phyloP scores from a whole-genome alignment of 2,329 filamentous ascomycete genomes.

The Dothidotthia symphoricarpi region DNA sequence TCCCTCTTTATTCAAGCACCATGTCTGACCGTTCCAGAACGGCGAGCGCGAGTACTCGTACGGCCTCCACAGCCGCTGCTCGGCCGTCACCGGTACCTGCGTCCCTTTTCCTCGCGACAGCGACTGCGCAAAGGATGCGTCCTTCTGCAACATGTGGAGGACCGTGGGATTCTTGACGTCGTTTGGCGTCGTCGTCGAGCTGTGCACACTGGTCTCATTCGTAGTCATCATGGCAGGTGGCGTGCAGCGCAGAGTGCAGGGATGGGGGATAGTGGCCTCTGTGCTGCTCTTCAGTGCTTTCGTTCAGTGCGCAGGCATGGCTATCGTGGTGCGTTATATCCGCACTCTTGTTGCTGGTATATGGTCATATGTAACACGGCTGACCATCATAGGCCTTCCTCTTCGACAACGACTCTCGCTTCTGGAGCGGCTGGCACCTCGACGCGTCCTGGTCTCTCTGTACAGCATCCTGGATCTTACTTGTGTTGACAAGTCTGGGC shows the following conservation, averaged over 20 bases:
- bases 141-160: constrained; percentile 91
- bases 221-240: constrained; percentile 74
- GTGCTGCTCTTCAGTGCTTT: constrained; percentile 65
- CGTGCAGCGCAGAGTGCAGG: constrained; percentile 73
- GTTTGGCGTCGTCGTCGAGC: constrained; percentile 76
- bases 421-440: constrained; percentile 77
- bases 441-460: constrained; percentile 74
- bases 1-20: no score
- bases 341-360: neutral
- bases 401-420: constrained; percentile 78
- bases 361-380: constrained; percentile 1
- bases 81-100: constrained; percentile 64
- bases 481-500: constrained; percentile 54
- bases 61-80: constrained; percentile 81
- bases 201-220: constrained; percentile 78
- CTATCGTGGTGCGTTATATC: constrained; percentile 76
- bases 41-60: constrained; percentile 50
- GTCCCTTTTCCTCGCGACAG: constrained; percentile 64
- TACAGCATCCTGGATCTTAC: constrained; percentile 59
- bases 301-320: constrained; percentile 75
- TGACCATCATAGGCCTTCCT: constrained; percentile 65
- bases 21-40: constrained; percentile 18
- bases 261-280: constrained; percentile 73
- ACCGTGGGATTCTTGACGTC: constrained; percentile 84
- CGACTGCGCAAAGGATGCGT: constrained; percentile 65